phyloP scores from a whole-genome alignment of 495 filamentous ascomycete species.

The Durotheca rogersii region DNA sequence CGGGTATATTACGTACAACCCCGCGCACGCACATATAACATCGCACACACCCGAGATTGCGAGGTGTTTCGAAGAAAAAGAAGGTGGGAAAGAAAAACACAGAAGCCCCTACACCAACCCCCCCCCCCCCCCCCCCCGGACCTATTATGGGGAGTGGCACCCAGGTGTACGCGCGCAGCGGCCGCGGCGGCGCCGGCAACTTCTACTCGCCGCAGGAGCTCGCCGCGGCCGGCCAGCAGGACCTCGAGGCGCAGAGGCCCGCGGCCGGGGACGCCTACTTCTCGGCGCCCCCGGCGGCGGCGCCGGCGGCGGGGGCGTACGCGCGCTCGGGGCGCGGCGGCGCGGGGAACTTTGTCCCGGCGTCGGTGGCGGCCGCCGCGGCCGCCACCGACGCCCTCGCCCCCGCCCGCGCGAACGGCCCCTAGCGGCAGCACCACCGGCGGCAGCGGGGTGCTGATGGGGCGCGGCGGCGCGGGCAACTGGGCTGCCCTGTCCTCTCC shows the following conservation, averaged over 20 bases:
- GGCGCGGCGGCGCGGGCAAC: conserved; percentile 63
- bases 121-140: no score
- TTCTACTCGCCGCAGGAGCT: conserved; percentile 57
- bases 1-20: no score
- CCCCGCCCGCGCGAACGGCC: conserved; percentile 8
- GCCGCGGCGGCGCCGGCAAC: conserved; percentile 65
- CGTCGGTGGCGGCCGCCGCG: conserved; percentile 23
- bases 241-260: conserved; percentile 11
- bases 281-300: no score
- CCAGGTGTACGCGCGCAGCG: conserved; percentile 36
- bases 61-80: no score
- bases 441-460: conserved; percentile 29
- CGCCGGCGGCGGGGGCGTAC: conserved; percentile 48
- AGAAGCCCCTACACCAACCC: no score
- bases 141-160: conserved; percentile 13
- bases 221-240: conserved; percentile 44
- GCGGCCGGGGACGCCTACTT: no score
- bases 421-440: background rate
- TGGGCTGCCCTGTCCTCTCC: no score
- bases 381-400: conserved; percentile 15
- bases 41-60: no score
- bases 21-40: no score
- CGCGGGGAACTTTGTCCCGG: conserved; percentile 59
- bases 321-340: conserved; percentile 59
- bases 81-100: no score